These are phyloP conservation scores for Neurospora sp. DNA, from an alignment of 495 filamentous ascomycete species.

Conservation along the genomic window DNA sequence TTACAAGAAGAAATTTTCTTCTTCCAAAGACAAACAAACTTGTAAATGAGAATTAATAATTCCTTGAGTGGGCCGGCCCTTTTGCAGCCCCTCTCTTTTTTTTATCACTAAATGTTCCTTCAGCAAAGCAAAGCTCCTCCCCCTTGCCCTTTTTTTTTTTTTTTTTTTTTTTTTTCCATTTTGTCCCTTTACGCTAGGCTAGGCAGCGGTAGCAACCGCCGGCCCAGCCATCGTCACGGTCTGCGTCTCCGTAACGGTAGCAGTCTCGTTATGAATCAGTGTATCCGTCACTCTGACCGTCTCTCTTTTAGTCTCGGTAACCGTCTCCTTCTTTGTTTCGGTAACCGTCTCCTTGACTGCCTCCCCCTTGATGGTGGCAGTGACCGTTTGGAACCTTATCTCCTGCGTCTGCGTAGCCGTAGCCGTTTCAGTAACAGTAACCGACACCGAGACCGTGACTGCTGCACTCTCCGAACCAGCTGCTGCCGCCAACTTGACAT, in stretches of 20 bases:
- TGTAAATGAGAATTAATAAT: too few species aligned
- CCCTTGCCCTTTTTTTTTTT: too few species aligned
- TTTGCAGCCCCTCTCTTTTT: not conserved
- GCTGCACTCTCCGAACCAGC: too few species aligned
- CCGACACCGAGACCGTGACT: not conserved
- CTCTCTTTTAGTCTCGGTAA: not conserved
- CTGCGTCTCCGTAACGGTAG: not conserved
- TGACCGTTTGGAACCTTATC: not conserved
- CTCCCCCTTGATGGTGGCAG: not conserved
- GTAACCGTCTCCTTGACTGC: not conserved
- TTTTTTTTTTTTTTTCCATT: too few species aligned
- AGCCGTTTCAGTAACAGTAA: not conserved
- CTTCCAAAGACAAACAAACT: not conserved
- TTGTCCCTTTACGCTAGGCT: not conserved
- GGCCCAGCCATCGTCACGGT: not conserved
- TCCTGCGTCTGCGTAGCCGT: not conserved
- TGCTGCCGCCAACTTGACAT: not conserved
- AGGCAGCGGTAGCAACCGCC: not conserved
- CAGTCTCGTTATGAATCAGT: not conserved
- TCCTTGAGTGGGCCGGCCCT: not conserved
- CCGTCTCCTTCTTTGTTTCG: not conserved
- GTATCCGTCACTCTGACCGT: not conserved
- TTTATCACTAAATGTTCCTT: not conserved
- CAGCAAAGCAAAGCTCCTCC: not conserved
- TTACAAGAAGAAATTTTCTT: not conserved